Percentiles rank a stretch among this genome's conserved stretches.
phyloP scores from a whole-genome alignment of 1,139 yeast genomes.

The Geotrichum klebahnii region DNA sequence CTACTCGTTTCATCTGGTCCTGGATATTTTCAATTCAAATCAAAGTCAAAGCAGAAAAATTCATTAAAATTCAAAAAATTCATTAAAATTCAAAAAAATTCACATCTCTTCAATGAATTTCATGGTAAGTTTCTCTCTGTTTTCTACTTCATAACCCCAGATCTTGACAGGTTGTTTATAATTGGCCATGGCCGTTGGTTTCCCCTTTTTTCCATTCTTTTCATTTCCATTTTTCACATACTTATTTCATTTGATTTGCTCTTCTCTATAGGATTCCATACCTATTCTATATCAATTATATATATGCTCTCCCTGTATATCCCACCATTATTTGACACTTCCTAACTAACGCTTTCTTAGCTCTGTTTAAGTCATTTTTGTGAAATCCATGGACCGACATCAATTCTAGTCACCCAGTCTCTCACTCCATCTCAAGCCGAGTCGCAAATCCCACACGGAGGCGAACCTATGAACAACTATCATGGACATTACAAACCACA shows the following conservation, averaged over 20 bases:
- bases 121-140: conserved; percentile 1
- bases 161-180: no score
- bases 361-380: conserved; percentile 76
- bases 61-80: background rate
- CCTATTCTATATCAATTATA: no score
- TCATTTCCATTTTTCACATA: background rate
- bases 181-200: no score
- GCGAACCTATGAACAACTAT: conserved; percentile 9
- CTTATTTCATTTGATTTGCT: no score
- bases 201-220: no score
- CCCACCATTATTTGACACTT: no score
- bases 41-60: background rate
- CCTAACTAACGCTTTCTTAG: no score
- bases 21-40: no score
- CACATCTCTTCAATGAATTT: conserved; percentile 6
- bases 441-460: conserved; percentile 11
- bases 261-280: no score
- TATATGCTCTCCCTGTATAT: no score
- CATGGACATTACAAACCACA: background rate
- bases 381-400: conserved; percentile 80
- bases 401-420: conserved; percentile 67
- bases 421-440: conserved; percentile 34
- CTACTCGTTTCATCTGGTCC: no score
- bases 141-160: no score
- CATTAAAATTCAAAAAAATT: background rate